These are phyloP conservation scores for Camellia oleifera DNA, from an alignment of 179 eudicot species.

Conservation along the genomic window DNA sequence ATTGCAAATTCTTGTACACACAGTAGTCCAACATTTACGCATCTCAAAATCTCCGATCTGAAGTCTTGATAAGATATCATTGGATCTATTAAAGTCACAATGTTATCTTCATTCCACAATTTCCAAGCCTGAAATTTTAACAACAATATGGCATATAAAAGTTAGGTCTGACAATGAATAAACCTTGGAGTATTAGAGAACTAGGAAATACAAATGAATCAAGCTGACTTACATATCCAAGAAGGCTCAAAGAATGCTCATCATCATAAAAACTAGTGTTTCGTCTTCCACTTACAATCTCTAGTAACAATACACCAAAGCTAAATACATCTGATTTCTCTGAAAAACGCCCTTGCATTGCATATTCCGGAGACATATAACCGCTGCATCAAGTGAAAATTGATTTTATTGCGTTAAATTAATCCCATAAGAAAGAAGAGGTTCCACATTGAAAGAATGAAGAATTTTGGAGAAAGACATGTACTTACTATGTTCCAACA, in stretches of 20 bases:
- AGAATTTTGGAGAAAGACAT: background rate
- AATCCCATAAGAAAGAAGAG: background rate
- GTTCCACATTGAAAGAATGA: background rate
- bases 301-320: slow-evolving; percentile 48
- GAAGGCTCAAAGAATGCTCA: slow-evolving; percentile 20
- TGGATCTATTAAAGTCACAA: slow-evolving; percentile 23
- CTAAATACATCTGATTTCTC: slow-evolving; percentile 55
- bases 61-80: background rate
- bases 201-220: background rate
- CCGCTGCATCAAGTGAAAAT: slow-evolving; percentile 28
- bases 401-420: background rate
- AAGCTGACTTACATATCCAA: slow-evolving; percentile 24
- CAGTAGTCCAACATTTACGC: slow-evolving; percentile 47
- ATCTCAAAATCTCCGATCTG: slow-evolving; percentile 33
- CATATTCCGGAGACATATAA: slow-evolving; percentile 55
- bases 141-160: background rate
- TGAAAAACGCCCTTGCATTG: slow-evolving; percentile 43
- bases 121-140: slow-evolving; percentile 40
- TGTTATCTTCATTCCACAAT: slow-evolving; percentile 37
- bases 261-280: slow-evolving; percentile 26
- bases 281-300: slow-evolving; percentile 44
- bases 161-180: background rate
- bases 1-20: slow-evolving; percentile 42
- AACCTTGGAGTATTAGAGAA: background rate
- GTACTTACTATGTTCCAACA: slow-evolving; percentile 44